Conservation (phyloP, 2,329 filamentous ascomycete species). For the Colletotrichum sp. region DNA sequence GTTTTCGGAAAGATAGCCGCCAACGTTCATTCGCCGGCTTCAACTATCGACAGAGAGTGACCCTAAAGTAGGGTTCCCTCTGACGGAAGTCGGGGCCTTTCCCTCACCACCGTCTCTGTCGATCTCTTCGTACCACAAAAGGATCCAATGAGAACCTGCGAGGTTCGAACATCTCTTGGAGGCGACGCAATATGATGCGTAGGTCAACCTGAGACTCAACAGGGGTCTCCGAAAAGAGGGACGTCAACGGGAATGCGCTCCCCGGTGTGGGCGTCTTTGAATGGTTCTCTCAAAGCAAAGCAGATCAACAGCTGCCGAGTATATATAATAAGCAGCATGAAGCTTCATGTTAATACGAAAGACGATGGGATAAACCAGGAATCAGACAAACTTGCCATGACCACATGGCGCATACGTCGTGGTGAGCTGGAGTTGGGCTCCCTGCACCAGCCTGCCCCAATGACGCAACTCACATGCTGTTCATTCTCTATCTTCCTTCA, state of each 20-base stretch:
- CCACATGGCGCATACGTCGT: background rate
- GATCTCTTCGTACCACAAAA: background rate
- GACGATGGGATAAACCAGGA: background rate
- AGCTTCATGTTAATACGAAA: fast-evolving
- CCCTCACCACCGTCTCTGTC: background rate
- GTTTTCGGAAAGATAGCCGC: fast-evolving
- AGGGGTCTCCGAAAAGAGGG: background rate
- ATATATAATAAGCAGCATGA: fast-evolving
- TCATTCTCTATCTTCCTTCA: background rate
- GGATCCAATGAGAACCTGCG: fast-evolving
- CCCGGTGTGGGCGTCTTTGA: fast-evolving
- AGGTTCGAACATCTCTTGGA: fast-evolving
- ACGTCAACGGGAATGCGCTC: background rate
- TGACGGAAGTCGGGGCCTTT: background rate
- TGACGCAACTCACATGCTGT: background rate
- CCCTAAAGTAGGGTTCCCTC: fast-evolving
- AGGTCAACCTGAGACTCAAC: background rate
- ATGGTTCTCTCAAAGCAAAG: background rate
- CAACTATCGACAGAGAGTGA: background rate
- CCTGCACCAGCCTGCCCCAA: background rate
- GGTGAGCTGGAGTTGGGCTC: background rate
- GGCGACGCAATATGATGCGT: fast-evolving
- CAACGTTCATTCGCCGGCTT: fast-evolving
- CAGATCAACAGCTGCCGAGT: fast-evolving
- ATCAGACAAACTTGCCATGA: background rate